Percentiles rank a stretch among this genome's conserved stretches.
phyloP scores from a whole-genome alignment of 257 asterid genomes.

The Solanum pinnatisectum region DNA sequence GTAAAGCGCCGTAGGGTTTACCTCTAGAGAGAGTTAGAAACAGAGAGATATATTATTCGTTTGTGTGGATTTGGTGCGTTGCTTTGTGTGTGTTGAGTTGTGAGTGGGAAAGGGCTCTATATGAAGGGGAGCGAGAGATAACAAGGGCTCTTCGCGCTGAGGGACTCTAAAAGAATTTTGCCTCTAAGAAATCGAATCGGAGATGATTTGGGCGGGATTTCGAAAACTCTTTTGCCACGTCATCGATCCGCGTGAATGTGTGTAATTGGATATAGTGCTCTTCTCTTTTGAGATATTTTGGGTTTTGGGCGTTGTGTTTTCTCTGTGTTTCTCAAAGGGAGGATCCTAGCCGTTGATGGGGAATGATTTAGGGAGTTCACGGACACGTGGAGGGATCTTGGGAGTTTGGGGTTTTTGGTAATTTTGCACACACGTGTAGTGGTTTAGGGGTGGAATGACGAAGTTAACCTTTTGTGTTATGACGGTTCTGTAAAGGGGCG shows the following conservation, averaged over 20 bases:
- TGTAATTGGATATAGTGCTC: conserved; percentile 5
- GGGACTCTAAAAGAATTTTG: conserved; percentile 25
- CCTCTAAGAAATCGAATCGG: conserved; percentile 11
- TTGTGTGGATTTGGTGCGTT: conserved; percentile 6
- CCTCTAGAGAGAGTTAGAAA: conserved; percentile 20
- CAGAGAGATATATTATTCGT: conserved; percentile 13
- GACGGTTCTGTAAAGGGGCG: conserved; percentile 36
- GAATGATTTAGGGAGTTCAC: not conserved
- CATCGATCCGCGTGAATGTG: conserved; percentile 37
- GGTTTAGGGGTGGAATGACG: conserved; percentile 29
- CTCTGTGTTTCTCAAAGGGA: conserved; percentile 52
- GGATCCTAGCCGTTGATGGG: conserved; percentile 26
- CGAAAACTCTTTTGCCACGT: conserved; percentile 39
- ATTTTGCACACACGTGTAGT: conserved; percentile 4
- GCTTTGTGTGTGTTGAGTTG: conserved; percentile 25
- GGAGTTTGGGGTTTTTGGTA: conserved; percentile 8
- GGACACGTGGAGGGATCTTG: conserved; percentile 27
- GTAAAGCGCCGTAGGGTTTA: conserved; percentile 3
- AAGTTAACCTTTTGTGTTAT: conserved; percentile 30
- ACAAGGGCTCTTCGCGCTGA: conserved; percentile 39
- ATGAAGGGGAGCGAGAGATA: conserved; percentile 33
- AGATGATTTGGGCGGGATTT: conserved; percentile 88
- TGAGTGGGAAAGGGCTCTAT: conserved; percentile 24
- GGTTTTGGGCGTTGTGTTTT: conserved; percentile 49
- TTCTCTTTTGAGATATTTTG: not conserved